These are phyloP conservation scores for Fusarium pseudoanthophilum DNA, from an alignment of 2,329 filamentous ascomycete genomes.

Conservation along the genomic window DNA sequence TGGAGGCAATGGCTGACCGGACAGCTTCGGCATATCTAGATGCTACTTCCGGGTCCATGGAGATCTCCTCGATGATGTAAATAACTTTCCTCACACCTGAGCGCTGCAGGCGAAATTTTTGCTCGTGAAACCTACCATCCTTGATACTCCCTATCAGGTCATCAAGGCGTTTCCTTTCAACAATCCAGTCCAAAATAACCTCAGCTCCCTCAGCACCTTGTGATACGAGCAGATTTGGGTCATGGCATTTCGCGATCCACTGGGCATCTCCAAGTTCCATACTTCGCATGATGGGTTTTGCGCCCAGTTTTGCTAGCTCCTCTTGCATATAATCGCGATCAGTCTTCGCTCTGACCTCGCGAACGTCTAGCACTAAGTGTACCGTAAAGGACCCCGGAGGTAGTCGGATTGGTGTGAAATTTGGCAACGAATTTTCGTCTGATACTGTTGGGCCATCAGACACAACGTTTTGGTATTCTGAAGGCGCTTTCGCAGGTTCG, in stretches of 20 bases:
- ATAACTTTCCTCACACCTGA: constrained; percentile 81
- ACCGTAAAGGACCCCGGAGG: constrained; percentile 75
- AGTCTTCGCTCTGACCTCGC: constrained; percentile 77
- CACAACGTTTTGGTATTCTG: constrained; percentile 54
- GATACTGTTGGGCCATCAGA: constrained; percentile 50
- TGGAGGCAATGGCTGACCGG: constrained; percentile 77
- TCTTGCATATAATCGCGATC: constrained; percentile 82
- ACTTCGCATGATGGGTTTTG: constrained; percentile 72
- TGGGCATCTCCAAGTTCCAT: constrained; percentile 80
- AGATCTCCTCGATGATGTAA: constrained; percentile 81
- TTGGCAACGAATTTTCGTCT: constrained; percentile 52
- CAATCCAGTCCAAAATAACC: constrained; percentile 81
- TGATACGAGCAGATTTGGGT: constrained; percentile 64
- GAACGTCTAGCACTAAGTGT: constrained; percentile 77
- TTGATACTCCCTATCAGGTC: constrained; percentile 84
- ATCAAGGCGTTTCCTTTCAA: constrained; percentile 83
- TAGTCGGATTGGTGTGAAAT: constrained; percentile 69
- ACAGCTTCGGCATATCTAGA: constrained; percentile 73
- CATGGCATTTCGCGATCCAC: constrained; percentile 80
- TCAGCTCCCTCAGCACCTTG: constrained; percentile 73
- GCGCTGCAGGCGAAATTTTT: constrained; percentile 81
- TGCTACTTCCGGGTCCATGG: constrained; percentile 64
- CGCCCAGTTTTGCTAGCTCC: constrained; percentile 73
- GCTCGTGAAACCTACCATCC: constrained; percentile 84
- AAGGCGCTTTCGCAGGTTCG: constrained; percentile 19